Percentiles rank a stretch among this genome's conserved stretches.
Conservation (phyloP, 2,329 filamentous ascomycete species). For the Penicillium hesseltinei region DNA sequence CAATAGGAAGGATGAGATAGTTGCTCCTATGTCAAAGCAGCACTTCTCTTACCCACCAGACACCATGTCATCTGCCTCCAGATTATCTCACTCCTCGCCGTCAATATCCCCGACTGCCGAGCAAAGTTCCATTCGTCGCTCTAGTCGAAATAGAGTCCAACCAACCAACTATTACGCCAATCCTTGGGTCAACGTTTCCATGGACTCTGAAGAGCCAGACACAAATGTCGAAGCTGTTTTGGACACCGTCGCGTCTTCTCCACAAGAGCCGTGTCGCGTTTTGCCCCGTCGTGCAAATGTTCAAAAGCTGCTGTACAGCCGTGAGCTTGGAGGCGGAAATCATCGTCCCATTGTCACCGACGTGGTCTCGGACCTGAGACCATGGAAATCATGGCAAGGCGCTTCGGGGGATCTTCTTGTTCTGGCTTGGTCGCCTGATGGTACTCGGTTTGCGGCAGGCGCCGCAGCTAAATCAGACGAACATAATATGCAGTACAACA, state of each 20-base stretch:
- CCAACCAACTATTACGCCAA: slow-evolving; percentile 35
- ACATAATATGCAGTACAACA: slow-evolving; percentile 60
- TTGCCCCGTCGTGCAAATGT: background rate
- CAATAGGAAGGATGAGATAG: slow-evolving; percentile 1
- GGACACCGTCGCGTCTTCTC: background rate
- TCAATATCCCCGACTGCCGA: background rate
- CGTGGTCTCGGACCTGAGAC: slow-evolving; percentile 42
- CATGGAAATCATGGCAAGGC: slow-evolving; percentile 52
- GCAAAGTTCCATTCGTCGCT: slow-evolving; percentile 23
- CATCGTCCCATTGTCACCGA: slow-evolving; percentile 20
- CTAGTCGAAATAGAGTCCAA: slow-evolving; percentile 26
- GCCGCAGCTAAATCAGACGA: slow-evolving; percentile 56
- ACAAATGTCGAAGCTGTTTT: background rate
- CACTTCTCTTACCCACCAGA: background rate
- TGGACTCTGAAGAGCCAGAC: slow-evolving; percentile 10
- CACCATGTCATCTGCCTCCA: background rate
- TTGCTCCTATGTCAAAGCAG: background rate
- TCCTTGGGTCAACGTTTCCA: slow-evolving; percentile 10
- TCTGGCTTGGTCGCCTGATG: slow-evolving; percentile 57
- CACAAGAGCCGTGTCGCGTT: background rate
- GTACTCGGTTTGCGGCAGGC: slow-evolving; percentile 56
- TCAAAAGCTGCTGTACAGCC: slow-evolving; percentile 25
- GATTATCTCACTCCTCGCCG: background rate
- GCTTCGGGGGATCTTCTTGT: slow-evolving; percentile 59
- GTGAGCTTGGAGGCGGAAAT: slow-evolving; percentile 27